Percentiles rank a stretch among this genome's conserved stretches.
These are phyloP conservation scores for Termitomyces heimii DNA, from an alignment of 768 basidiomycete species.

Conservation along the genomic window DNA sequence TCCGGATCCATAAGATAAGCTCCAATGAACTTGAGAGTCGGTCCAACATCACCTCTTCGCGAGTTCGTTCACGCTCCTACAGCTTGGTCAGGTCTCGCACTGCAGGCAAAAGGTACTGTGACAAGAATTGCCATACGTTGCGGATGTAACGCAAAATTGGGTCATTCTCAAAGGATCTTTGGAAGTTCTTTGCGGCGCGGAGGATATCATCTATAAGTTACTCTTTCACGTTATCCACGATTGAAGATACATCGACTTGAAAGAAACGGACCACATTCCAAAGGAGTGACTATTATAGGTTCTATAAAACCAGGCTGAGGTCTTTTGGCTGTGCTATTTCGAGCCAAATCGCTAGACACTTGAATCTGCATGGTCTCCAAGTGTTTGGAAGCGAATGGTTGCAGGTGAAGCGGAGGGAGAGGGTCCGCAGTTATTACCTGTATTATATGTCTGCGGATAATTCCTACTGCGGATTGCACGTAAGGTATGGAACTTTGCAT, in stretches of 20 bases:
- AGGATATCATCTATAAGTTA: background rate
- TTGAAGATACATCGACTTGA: background rate
- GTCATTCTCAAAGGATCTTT: conserved; percentile 11
- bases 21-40: background rate
- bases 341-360: background rate
- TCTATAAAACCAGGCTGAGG: background rate
- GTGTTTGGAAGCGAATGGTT: background rate
- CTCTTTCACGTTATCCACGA: background rate
- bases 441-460: background rate
- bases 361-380: background rate
- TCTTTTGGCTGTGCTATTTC: background rate
- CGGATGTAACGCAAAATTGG: conserved; percentile 17
- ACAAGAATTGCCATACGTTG: conserved; percentile 1
- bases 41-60: background rate
- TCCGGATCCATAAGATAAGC: conserved; percentile 14
- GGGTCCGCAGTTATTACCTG: background rate
- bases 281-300: background rate
- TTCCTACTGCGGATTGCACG: background rate
- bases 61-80: conserved; percentile 4
- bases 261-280: conserved; percentile 4
- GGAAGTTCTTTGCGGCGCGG: conserved; percentile 16
- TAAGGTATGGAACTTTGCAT: background rate
- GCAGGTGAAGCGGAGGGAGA: background rate
- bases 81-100: background rate
- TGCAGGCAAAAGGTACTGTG: background rate